phyloP scores from a whole-genome alignment of 257 asterid species.

The Ligustrum vulgare region DNA sequence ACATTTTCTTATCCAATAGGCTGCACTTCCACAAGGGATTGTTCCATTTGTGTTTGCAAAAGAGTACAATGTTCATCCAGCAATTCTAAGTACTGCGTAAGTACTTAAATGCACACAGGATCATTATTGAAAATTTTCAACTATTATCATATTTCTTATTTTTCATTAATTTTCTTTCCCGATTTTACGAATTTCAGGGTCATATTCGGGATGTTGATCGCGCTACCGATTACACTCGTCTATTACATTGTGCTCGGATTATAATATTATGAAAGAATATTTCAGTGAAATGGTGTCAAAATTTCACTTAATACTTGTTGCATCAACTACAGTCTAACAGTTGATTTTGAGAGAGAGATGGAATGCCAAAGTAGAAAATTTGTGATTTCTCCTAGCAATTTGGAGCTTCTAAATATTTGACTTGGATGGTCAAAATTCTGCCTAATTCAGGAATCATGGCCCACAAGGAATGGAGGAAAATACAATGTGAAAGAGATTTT shows the following conservation, averaged over 20 bases:
- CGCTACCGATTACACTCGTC: conserved; percentile 53
- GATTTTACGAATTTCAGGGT: conserved; percentile 39
- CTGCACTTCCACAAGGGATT: conserved; percentile 98
- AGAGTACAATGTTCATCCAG: conserved; percentile 92
- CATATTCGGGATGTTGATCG: conserved; percentile 63
- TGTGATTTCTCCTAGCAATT: background rate
- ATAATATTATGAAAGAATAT: conserved; percentile 3
- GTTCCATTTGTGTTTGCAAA: conserved; percentile 96
- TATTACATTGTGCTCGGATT: conserved; percentile 59
- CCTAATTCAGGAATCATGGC: background rate
- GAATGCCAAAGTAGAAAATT: background rate
- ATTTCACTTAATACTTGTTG: background rate
- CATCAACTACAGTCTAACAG: background rate
- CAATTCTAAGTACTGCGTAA: conserved; percentile 92
- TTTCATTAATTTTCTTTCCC: background rate
- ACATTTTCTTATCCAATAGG: conserved; percentile 44
- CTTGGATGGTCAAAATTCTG: background rate
- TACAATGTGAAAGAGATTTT: background rate
- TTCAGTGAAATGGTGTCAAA: conserved; percentile 12
- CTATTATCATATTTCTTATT: background rate
- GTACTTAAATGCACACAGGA: background rate
- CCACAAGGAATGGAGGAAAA: background rate
- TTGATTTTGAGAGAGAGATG: background rate
- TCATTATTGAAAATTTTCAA: background rate
- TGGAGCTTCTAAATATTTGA: background rate